phyloP scores from a whole-genome alignment of 768 basidiomycete genomes.

The Rickenella mellea region DNA sequence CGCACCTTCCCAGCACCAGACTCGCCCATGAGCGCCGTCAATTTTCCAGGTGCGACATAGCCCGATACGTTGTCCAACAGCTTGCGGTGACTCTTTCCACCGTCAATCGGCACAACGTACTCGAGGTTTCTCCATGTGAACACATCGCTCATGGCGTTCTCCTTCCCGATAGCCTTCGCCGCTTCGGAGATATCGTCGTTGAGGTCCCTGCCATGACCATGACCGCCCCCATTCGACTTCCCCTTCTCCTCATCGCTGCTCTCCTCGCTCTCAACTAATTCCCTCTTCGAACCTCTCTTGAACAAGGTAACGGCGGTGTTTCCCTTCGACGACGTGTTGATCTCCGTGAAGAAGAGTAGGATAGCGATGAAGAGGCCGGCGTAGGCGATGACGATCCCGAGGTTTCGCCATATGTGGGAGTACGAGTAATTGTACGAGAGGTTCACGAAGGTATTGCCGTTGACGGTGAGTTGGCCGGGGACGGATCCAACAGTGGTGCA shows the following conservation, averaged over 20 bases:
- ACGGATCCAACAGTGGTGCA: conserved; percentile 64
- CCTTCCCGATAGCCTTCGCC: conserved; percentile 20
- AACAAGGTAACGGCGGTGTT: conserved; percentile 46
- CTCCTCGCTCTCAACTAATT: neutral
- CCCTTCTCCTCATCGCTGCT: neutral
- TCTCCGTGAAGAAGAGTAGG: conserved; percentile 53
- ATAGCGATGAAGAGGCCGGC: conserved; percentile 43
- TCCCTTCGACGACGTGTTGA: conserved; percentile 27
- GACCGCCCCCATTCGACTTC: neutral
- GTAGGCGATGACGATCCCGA: conserved; percentile 64
- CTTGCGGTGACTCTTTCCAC: conserved; percentile 6
- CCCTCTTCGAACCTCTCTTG: conserved; percentile 42
- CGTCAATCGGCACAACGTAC: conserved; percentile 24
- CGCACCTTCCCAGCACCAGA: conserved; percentile 38
- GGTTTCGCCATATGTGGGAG: conserved; percentile 49
- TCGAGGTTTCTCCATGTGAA: conserved; percentile 31
- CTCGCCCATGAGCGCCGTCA: conserved; percentile 73
- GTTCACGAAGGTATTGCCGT: conserved; percentile 47
- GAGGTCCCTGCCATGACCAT: no score
- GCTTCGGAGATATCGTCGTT: conserved; percentile 6
- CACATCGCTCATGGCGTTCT: conserved; percentile 8
- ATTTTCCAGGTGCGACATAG: conserved; percentile 32
- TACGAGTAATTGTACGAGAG: conserved; percentile 33
- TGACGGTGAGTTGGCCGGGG: conserved; percentile 49
- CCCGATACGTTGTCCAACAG: conserved; percentile 25